Evolutionary conservation across 2,329 filamentous ascomycete species (phyloP).

Genomic region (Cylindrodendrum hubeiense): DNA sequence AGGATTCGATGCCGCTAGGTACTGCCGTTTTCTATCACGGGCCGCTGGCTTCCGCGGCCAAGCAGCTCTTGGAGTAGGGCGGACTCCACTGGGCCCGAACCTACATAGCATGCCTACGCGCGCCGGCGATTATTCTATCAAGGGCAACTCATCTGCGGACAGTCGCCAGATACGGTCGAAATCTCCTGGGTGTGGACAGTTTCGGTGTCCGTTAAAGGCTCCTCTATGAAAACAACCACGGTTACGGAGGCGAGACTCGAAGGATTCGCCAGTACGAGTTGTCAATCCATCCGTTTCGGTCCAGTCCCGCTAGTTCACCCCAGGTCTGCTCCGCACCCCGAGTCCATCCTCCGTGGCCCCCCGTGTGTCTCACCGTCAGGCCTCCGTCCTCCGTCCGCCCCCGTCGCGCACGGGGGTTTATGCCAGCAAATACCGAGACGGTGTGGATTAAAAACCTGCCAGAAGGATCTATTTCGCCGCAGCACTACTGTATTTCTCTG

Average conservation of each 20-base stretch:
- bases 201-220: neutral
- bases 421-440: neutral
- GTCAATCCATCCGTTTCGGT: neutral
- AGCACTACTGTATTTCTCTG: conserved; percentile 11
- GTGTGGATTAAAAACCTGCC: neutral
- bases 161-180: neutral
- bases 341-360: neutral
- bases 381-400: neutral
- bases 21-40: conserved; percentile 3
- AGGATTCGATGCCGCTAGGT: neutral
- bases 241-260: neutral
- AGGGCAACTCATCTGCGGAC: neutral
- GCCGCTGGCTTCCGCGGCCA: neutral
- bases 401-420: neutral
- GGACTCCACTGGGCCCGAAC: neutral
- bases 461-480: neutral
- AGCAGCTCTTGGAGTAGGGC: neutral
- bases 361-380: neutral
- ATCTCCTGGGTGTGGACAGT: neutral
- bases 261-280: neutral
- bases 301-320: neutral
- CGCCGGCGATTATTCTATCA: conserved; percentile 1
- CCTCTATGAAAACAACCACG: too few relatives aligned
- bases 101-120: too few relatives aligned
- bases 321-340: neutral